phyloP scores from a whole-genome alignment of 352 stramenopile genomes.

The Phytophthora capsici region DNA sequence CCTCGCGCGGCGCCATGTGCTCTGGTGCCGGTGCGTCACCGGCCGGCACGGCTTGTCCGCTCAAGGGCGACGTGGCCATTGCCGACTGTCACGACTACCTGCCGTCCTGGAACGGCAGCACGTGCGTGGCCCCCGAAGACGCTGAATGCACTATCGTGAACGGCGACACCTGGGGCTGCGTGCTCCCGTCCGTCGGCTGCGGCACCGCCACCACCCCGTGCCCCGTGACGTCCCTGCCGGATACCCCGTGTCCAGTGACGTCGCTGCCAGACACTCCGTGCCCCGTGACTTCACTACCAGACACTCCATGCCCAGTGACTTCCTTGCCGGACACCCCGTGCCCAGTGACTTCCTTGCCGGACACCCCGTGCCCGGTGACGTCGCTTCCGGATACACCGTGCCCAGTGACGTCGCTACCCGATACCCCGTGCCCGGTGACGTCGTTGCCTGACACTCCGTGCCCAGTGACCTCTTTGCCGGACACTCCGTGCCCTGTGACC shows the following conservation, averaged over 20 bases:
- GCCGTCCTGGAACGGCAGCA: constrained; percentile 48
- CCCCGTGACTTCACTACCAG: constrained; percentile 18
- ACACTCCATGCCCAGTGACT: constrained; percentile 16
- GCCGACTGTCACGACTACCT: constrained; percentile 45
- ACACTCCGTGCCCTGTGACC: constrained; percentile 6
- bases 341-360: constrained; percentile 9
- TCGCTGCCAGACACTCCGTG: constrained; percentile 18
- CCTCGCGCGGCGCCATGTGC: constrained; percentile 39
- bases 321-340: constrained; percentile 17
- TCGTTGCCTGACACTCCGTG: constrained; percentile 15
- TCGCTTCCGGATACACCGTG: constrained; percentile 12
- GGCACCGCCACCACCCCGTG: constrained; percentile 26
- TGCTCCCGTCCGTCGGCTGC: constrained; percentile 33
- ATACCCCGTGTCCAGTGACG: constrained; percentile 22
- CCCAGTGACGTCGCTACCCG: constrained; percentile 11
- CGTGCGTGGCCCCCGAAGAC: constrained; percentile 46
- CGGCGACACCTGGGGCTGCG: constrained; percentile 43
- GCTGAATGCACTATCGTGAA: constrained; percentile 51
- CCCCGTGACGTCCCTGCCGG: constrained; percentile 15
- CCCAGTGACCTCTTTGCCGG: constrained; percentile 23
- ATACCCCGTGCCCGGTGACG: constrained; percentile 13
- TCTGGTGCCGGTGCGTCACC: constrained; percentile 30
- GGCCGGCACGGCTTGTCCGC: constrained; percentile 34
- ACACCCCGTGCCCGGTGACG: constrained; percentile 23
- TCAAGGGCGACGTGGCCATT: constrained; percentile 43